Conservation (phyloP, 176 grass and related monocot species). For the Ananas comosus region DNA sequence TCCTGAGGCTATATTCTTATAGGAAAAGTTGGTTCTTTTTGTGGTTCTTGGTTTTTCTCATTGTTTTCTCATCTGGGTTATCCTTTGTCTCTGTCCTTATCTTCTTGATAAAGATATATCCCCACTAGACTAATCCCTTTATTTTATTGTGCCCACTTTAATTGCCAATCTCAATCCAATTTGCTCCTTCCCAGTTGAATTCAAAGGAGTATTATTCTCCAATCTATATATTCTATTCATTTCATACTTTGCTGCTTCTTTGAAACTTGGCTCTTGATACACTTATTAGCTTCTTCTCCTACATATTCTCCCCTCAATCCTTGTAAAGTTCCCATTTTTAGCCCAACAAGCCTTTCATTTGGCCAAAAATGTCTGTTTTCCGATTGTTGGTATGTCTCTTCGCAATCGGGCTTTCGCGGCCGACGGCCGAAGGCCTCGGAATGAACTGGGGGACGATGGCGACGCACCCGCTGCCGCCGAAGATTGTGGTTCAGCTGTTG, state of each 20-base stretch:
- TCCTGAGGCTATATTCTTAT: background rate
- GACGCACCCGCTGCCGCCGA: conserved; percentile 32
- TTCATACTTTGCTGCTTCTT: background rate
- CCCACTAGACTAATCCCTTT: background rate
- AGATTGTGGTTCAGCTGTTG: conserved; percentile 30
- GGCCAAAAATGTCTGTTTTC: background rate
- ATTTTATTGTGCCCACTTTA: background rate
- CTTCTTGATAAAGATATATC: background rate
- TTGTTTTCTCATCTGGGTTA: background rate
- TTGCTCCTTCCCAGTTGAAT: background rate
- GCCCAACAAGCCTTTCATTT: background rate
- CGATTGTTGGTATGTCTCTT: background rate
- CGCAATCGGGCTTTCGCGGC: background rate
- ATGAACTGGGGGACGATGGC: conserved; percentile 48
- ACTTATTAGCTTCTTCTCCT: background rate
- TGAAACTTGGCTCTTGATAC: background rate
- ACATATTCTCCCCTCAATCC: background rate
- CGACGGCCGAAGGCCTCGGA: conserved; percentile 29
- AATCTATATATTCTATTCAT: background rate
- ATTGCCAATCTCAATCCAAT: background rate
- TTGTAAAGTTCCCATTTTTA: background rate
- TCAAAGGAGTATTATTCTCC: background rate
- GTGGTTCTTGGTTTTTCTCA: background rate
- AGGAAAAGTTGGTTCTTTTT: background rate
- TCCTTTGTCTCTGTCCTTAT: background rate